These are phyloP conservation scores for Chloris gayana DNA, from an alignment of 176 grass and related monocot species.

Conservation along the genomic window DNA sequence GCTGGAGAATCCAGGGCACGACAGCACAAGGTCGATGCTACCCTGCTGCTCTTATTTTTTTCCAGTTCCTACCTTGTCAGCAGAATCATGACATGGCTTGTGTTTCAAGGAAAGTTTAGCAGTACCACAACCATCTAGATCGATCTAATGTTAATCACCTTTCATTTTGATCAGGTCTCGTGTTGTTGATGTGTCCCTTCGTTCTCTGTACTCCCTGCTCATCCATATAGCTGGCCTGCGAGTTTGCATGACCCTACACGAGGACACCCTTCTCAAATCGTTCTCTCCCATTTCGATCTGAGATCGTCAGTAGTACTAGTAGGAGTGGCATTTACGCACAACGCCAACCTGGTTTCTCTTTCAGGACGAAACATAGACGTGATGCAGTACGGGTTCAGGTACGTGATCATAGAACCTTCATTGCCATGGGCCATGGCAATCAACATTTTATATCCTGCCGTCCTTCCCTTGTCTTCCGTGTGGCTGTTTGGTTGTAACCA, in stretches of 20 bases:
- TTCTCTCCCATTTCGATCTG: background rate
- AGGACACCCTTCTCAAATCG: background rate
- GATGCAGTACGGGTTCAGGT: background rate
- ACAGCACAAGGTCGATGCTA: slow-evolving; percentile 15
- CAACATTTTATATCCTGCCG: background rate
- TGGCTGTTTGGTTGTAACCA: no score
- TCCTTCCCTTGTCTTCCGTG: no score
- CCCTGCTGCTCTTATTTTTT: background rate
- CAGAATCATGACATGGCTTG: background rate
- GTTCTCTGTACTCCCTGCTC: background rate
- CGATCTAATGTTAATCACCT: background rate
- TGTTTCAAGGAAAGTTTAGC: slow-evolving; percentile 1
- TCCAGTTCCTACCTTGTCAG: background rate
- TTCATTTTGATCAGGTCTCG: background rate
- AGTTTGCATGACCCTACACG: background rate
- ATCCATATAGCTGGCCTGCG: background rate
- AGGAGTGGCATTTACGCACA: background rate
- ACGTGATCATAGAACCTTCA: background rate
- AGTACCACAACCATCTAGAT: background rate
- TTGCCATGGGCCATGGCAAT: background rate
- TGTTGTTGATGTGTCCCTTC: background rate
- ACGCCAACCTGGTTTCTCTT: background rate
- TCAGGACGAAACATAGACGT: background rate
- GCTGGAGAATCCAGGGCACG: slow-evolving; percentile 3
- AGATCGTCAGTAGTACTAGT: no score